Evolutionary conservation across 164 flowering plant genomes (phyloP), one percentile per base, ranked within the genome.

Genomic region (Pachysandra terminalis): DNA sequence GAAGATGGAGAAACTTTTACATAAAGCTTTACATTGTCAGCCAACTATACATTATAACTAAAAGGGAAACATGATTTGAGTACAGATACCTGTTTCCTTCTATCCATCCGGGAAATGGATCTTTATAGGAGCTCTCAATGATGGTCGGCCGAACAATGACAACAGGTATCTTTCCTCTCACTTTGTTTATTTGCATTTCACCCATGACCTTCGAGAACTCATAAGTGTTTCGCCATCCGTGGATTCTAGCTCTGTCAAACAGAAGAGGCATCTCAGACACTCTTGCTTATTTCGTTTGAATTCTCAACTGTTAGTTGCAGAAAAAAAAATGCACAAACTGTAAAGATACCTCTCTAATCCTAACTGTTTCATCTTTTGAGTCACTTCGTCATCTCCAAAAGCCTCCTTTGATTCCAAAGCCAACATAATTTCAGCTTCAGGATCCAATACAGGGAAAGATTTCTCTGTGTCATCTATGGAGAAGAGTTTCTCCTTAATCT

Each of bases 91-190:
- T 86, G 70, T 80, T 90, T 64, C 98, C 98, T 85, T 94, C 96
- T 81, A 94, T 91, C 98, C 98, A 94, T 69, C 98, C 98, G 13
- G 98, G 88, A 67, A 94, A 91, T 21, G 97, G 96, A 48, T 91
- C 97, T 65, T 68, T 79, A 67, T 56, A 81, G 58, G 97, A 91
- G 80, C 97, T 91, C 71, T 91, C 98, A 5, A 94, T 90, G 28
- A 91, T 86, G 56, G 96, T 91, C 0, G 98, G 98, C 24, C 98
- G 79, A 3, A 94, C 82, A 13, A 94, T 85, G 55, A 85, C 93
- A 5, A 89, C 90, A 0, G 97, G 98, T 62, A 86, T 74, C 0
- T 88, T 90, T n/a, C 90, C 97, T 73, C 91, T 91, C 81, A 80
- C 74, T 35, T 67, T 80, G 26, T 89, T 85, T 21, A 94, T 82